Evolutionary conservation across 257 asterid genomes (phyloP).

Genomic region (Lycium barbarum): DNA sequence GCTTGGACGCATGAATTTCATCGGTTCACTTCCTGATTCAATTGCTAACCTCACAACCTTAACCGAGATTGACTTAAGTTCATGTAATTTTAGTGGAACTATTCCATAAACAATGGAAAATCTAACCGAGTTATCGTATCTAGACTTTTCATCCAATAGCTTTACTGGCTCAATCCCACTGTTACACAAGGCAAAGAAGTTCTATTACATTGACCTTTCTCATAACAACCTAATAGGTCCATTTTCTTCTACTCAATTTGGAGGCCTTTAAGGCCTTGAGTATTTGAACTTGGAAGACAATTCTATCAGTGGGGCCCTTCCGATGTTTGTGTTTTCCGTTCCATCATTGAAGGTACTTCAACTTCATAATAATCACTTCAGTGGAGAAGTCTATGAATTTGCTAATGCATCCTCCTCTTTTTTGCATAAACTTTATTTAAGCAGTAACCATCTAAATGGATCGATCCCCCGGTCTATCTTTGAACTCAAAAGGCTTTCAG

Average conservation of each 20-base stretch:
- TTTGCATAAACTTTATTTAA: slow-evolving; percentile 27
- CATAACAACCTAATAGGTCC: neutral
- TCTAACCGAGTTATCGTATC: neutral
- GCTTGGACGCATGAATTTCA: slow-evolving; percentile 26
- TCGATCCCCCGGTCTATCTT: neutral
- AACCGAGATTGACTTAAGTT: slow-evolving; percentile 2
- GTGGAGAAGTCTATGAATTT: neutral
- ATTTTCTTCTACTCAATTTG: slow-evolving; percentile 29
- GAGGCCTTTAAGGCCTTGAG: neutral
- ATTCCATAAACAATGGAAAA: slow-evolving; percentile 34
- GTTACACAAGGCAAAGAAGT: slow-evolving; percentile 18
- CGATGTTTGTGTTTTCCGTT: neutral
- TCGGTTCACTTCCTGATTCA: slow-evolving; percentile 26
- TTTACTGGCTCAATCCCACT: slow-evolving; percentile 32
- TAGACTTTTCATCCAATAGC: slow-evolving; percentile 33
- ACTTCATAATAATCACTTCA: neutral
- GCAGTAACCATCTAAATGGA: neutral
- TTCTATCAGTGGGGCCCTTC: too few relatives aligned
- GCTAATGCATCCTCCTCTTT: neutral
- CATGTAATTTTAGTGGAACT: slow-evolving; percentile 33
- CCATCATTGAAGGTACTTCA: neutral
- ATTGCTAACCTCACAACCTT: slow-evolving; percentile 27
- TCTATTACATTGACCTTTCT: slow-evolving; percentile 27
- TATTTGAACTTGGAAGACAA: too few relatives aligned
- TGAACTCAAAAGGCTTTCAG: slow-evolving; percentile 21